These are phyloP conservation scores for Aureobasidium sp. DNA, from an alignment of 2,329 filamentous ascomycete genomes.

Conservation along the genomic window DNA sequence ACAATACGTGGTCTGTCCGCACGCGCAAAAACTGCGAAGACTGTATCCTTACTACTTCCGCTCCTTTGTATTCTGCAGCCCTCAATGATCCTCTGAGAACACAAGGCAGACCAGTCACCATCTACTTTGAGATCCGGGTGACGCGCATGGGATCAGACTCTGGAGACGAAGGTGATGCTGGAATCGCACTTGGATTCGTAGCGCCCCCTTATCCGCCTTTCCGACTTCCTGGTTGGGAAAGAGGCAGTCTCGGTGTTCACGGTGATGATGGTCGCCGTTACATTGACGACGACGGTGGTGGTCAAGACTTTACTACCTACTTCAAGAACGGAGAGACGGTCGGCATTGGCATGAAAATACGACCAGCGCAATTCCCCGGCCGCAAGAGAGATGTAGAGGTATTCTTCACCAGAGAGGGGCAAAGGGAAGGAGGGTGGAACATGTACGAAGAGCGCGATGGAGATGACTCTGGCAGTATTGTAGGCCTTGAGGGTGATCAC, in stretches of 20 bases:
- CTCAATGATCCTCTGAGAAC: conserved; percentile 50
- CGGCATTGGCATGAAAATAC: conserved; percentile 64
- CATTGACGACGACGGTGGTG: conserved; percentile 68
- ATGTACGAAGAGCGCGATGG: conserved; percentile 67
- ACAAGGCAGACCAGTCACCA: conserved; percentile 44
- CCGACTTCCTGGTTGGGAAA: conserved; percentile 74
- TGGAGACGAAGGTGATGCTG: conserved; percentile 40
- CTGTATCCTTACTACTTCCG: conserved; percentile 57
- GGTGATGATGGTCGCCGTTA: conserved; percentile 72
- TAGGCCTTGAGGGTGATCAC: conserved; percentile 62
- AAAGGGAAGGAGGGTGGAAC: conserved; percentile 57
- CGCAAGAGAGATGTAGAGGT: conserved; percentile 45
- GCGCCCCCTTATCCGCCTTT: conserved; percentile 72
- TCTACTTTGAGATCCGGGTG: conserved; percentile 68
- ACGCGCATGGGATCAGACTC: conserved; percentile 33
- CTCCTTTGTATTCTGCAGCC: conserved; percentile 58
- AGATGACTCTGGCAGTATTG: conserved; percentile 53
- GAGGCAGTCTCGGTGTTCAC: conserved; percentile 68
- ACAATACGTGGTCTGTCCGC: conserved; percentile 35
- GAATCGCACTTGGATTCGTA: conserved; percentile 61
- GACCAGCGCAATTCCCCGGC: conserved; percentile 22
- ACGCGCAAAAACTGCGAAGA: conserved; percentile 45
- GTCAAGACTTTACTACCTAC: conserved; percentile 57
- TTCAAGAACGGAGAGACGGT: conserved; percentile 61
- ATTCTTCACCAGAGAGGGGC: conserved; percentile 66